Percentiles rank a stretch among this genome's conserved stretches.
Evolutionary conservation across 1,284 basidiomycete genomes (phyloP).

Genomic region (Chalciporus sp.): DNA sequence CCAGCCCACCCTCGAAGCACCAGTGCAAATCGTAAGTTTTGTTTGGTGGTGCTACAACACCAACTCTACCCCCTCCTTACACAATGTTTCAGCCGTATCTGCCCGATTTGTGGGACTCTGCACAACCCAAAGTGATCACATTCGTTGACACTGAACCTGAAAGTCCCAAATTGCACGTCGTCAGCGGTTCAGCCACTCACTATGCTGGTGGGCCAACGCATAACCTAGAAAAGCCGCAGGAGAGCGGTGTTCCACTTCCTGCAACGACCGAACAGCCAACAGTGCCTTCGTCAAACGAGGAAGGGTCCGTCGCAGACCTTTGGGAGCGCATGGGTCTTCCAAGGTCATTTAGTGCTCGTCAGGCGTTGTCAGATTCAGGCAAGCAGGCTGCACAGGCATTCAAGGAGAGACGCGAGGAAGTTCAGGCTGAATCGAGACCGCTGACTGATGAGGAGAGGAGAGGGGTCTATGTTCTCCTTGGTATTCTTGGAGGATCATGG

Average conservation of each 20-base stretch:
- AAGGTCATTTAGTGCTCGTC: conserved; percentile 27
- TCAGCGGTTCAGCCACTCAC: conserved; percentile 67
- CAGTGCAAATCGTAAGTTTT: conserved; percentile 61
- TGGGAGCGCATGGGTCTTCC: conserved; percentile 42
- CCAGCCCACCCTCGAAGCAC: conserved; percentile 42
- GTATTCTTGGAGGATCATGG: conserved; percentile 56
- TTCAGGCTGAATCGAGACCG: conserved; percentile 35
- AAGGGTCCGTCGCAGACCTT: conserved; percentile 37
- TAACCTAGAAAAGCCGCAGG: conserved; percentile 45
- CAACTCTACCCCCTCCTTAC: neutral
- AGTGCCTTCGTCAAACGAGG: conserved; percentile 12
- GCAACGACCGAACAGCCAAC: conserved; percentile 8
- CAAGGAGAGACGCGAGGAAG: conserved; percentile 18
- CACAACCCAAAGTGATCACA: conserved; percentile 34
- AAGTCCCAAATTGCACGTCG: conserved; percentile 70
- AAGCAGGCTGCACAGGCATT: conserved; percentile 7
- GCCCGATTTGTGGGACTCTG: conserved; percentile 74
- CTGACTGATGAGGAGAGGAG: conserved; percentile 53
- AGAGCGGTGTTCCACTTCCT: conserved; percentile 6
- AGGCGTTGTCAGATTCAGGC: conserved; percentile 13
- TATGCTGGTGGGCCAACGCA: conserved; percentile 66
- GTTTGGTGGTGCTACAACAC: neutral
- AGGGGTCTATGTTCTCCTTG: conserved; percentile 57
- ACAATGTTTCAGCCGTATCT: conserved; percentile 58
- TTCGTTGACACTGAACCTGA: conserved; percentile 31